phyloP scores from a whole-genome alignment of 2,329 filamentous ascomycete species.

The Ophiostoma piceae region DNA sequence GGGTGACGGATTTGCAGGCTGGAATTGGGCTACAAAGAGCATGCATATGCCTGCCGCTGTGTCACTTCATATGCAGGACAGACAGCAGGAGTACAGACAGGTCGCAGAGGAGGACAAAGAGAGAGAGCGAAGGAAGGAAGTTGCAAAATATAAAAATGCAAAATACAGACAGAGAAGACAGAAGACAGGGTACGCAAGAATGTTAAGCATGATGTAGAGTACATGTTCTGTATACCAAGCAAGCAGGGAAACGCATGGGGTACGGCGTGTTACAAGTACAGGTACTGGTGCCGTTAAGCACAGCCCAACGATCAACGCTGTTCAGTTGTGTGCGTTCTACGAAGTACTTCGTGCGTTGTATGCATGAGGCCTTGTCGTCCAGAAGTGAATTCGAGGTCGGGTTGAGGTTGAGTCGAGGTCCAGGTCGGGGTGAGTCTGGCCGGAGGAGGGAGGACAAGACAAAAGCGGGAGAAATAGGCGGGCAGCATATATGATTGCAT shows the following conservation, averaged over 20 bases:
- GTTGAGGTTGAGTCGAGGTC: not conserved
- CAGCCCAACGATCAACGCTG: not conserved
- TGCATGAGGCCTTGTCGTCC: not conserved
- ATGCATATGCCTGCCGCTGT: slow-evolving; percentile 2
- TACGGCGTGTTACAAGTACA: not conserved
- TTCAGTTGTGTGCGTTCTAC: not conserved
- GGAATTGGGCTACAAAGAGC: not conserved
- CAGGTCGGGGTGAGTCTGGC: not conserved
- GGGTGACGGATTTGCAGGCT: not conserved
- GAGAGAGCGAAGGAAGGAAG: not conserved
- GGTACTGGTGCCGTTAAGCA: not conserved
- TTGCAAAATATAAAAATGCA: not conserved
- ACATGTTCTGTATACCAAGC: not conserved
- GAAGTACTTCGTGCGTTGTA: not conserved
- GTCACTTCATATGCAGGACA: not conserved
- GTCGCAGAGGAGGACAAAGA: not conserved
- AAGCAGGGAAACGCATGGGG: not conserved
- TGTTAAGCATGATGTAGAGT: not conserved
- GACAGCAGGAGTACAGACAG: not conserved
- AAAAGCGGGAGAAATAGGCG: slow-evolving; percentile 1
- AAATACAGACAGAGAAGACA: not conserved
- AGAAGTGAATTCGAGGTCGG: not conserved
- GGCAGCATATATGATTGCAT: not conserved
- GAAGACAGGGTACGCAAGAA: not conserved
- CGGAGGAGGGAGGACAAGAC: not conserved